Percentiles rank a stretch among this genome's conserved stretches.
Evolutionary conservation across 2,329 filamentous ascomycete species (phyloP).

Genomic region (Beauveria medogensis): DNA sequence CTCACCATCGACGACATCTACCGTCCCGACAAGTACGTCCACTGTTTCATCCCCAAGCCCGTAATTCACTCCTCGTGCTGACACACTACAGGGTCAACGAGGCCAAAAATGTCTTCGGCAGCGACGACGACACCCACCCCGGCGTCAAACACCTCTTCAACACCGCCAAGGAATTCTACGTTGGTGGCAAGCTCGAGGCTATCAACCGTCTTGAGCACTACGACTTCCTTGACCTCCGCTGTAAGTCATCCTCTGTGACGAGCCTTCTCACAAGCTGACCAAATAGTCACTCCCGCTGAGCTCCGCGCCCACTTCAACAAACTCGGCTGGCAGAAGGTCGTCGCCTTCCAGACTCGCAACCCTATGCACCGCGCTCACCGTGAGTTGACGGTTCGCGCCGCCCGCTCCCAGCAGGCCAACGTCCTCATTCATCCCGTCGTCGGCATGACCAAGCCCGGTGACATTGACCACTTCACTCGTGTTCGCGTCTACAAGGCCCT

Average conservation of each 20-base stretch:
- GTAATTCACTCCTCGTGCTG: conserved; percentile 11
- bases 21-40: conserved; percentile 79
- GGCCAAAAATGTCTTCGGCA: conserved; percentile 90
- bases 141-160: conserved; percentile 84
- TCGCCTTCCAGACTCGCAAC: conserved; percentile 98
- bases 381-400: conserved; percentile 94
- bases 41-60: not conserved
- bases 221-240: conserved; percentile 94
- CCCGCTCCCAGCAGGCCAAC: conserved; percentile 92
- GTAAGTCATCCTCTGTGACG: conserved; percentile 39
- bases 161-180: conserved; percentile 77
- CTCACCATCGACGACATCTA: conserved; percentile 94
- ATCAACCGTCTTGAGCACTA: conserved; percentile 96
- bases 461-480: conserved; percentile 99
- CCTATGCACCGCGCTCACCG: conserved; percentile 98
- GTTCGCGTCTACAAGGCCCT: conserved; percentile 98
- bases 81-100: conserved; percentile 60
- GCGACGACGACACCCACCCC: conserved; percentile 80
- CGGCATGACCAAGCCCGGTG: conserved; percentile 95
- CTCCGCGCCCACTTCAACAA: conserved; percentile 97
- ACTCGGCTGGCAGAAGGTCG: conserved; percentile 94
- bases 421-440: conserved; percentile 99
- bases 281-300: conserved; percentile 79
- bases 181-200: conserved; percentile 93
- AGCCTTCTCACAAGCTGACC: not conserved